phyloP scores from a whole-genome alignment of 2,329 filamentous ascomycete species.

The Bipolaris gigantea region DNA sequence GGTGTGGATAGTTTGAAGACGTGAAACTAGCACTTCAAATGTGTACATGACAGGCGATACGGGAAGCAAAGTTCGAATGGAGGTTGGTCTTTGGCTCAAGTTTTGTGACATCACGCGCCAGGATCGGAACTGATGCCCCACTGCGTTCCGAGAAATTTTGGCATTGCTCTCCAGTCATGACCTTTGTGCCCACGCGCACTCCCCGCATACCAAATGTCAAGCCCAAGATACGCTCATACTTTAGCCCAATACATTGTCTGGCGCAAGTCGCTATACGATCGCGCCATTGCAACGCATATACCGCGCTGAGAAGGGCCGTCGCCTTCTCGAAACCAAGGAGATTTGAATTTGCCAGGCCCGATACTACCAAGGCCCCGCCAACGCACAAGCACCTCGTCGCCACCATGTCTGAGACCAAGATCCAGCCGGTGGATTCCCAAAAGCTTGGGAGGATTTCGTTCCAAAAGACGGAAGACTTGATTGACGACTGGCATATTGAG shows the following conservation, averaged over 20 bases:
- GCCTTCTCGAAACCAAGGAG: conserved; percentile 1
- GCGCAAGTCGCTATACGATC: conserved; percentile 31
- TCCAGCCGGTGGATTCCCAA: conserved; percentile 45
- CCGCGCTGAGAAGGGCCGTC: conserved; percentile 30
- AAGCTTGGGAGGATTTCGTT: conserved; percentile 46
- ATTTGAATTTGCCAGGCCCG: neutral
- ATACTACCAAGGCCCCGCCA: neutral
- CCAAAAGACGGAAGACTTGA: conserved; percentile 35
- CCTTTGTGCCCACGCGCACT: conserved; percentile 36
- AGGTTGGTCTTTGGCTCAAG: neutral
- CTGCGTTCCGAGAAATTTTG: conserved; percentile 32
- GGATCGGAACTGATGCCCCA: conserved; percentile 23
- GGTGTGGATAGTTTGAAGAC: neutral
- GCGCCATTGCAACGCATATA: conserved; percentile 13
- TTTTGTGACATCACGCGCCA: conserved; percentile 29
- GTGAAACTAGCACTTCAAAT: neutral
- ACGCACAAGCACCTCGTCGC: conserved; percentile 3
- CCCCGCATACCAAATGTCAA: conserved; percentile 43
- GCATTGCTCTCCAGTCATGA: conserved; percentile 29
- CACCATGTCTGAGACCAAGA: conserved; percentile 41
- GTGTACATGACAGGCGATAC: too few relatives aligned
- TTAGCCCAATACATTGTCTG: conserved; percentile 25
- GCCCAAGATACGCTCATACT: conserved; percentile 14
- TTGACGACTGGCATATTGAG: conserved; percentile 41
- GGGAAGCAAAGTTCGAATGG: too few relatives aligned